Evolutionary conservation across 257 asterid species (phyloP).

Genomic region (Cordia subcordata): DNA sequence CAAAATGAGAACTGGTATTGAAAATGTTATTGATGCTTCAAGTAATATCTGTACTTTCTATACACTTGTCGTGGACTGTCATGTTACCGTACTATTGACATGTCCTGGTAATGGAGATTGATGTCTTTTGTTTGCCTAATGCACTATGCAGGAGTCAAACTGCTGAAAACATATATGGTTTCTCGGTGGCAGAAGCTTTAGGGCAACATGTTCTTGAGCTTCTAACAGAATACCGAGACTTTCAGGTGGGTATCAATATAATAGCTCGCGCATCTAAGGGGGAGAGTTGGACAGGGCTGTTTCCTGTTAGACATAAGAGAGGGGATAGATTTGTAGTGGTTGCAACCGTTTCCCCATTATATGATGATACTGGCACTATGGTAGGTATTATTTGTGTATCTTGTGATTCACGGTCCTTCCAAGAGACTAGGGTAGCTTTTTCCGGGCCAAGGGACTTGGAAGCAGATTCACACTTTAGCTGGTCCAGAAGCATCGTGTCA

Average conservation of each 20-base stretch:
- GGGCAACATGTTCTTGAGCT: slow-evolving; percentile 55
- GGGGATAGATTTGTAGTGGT: slow-evolving; percentile 55
- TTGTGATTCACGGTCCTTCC: slow-evolving; percentile 52
- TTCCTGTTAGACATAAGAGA: slow-evolving; percentile 60
- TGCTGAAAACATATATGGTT: slow-evolving; percentile 78
- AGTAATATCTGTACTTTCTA: not conserved
- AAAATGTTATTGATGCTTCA: not conserved
- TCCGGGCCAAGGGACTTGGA: slow-evolving; percentile 26
- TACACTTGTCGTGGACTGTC: not conserved
- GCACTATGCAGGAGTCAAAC: slow-evolving; percentile 58
- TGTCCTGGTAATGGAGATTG: not conserved
- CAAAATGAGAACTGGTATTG: not conserved
- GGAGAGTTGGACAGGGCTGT: slow-evolving; percentile 82
- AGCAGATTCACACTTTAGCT: slow-evolving; percentile 34
- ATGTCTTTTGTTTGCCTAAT: not conserved
- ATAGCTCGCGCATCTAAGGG: slow-evolving; percentile 51
- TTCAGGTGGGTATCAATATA: slow-evolving; percentile 39
- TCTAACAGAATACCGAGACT: slow-evolving; percentile 40
- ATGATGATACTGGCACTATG: slow-evolving; percentile 64
- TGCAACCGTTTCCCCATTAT: slow-evolving; percentile 70
- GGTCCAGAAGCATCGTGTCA: slow-evolving; percentile 45
- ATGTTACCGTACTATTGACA: too few relatives aligned
- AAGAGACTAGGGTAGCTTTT: slow-evolving; percentile 37
- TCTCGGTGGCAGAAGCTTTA: slow-evolving; percentile 62
- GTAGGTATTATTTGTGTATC: slow-evolving; percentile 69